Percentiles rank a stretch among this genome's conserved stretches.
phyloP scores from a whole-genome alignment of 148 eudicot species.

The Dysphania ambrosioides region DNA sequence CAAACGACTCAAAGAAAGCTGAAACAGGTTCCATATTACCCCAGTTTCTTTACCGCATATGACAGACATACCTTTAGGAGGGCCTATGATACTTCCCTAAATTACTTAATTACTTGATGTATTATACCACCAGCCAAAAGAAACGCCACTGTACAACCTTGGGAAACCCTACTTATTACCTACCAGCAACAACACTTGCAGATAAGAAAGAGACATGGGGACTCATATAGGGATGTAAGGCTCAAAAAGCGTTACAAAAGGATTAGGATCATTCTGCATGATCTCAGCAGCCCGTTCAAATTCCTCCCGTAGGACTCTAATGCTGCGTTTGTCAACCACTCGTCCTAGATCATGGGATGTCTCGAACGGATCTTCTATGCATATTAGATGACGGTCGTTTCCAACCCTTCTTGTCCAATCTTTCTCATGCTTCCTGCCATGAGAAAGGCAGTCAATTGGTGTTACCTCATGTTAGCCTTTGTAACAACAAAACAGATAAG shows the following conservation, averaged over 20 bases:
- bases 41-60: constrained; percentile 13
- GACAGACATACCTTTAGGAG: constrained; percentile 11
- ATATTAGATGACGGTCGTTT: constrained; percentile 89
- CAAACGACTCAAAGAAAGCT: neutral
- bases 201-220: neutral
- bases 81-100: constrained; percentile 17
- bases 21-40: neutral
- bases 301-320: constrained; percentile 82
- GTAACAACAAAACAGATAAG: no score
- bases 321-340: constrained; percentile 83
- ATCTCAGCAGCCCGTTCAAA: constrained; percentile 92
- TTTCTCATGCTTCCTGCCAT: constrained; percentile 66
- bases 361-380: constrained; percentile 98
- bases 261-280: constrained; percentile 72
- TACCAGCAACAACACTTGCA: constrained; percentile 2
- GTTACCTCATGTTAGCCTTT: neutral
- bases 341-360: constrained; percentile 84
- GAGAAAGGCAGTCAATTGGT: neutral
- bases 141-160: constrained; percentile 24
- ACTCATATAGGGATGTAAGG: constrained; percentile 50
- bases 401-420: constrained; percentile 98
- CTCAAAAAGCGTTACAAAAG: constrained; percentile 62
- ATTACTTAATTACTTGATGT: constrained; percentile 8
- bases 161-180: constrained; percentile 16
- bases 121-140: constrained; percentile 13